Conservation (phyloP, 2,329 filamentous ascomycete species). For the Rachicladosporium sp. region DNA sequence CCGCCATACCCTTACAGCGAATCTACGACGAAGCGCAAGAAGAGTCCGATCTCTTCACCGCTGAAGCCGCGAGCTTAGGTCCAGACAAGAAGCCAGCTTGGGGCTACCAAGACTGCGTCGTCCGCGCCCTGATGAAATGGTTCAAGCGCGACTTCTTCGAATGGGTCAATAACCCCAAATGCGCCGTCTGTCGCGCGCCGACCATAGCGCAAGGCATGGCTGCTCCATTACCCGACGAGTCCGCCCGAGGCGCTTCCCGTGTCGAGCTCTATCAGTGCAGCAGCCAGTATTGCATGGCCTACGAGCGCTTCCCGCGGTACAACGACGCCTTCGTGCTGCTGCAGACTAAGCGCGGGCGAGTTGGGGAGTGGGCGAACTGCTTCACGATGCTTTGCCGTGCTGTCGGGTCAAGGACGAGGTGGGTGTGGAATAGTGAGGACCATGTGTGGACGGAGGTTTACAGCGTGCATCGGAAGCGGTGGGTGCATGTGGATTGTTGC, state of each 20-base stretch:
- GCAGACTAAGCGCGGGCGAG: conserved; percentile 72
- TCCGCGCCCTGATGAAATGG: conserved; percentile 83
- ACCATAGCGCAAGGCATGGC: conserved; percentile 76
- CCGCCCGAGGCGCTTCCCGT: conserved; percentile 70
- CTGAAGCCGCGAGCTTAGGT: conserved; percentile 77
- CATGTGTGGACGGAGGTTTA: conserved; percentile 98
- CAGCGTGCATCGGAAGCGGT: conserved; percentile 81
- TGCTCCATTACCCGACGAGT: conserved; percentile 76
- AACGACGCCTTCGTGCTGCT: conserved; percentile 89
- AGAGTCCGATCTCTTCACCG: conserved; percentile 75
- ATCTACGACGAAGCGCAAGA: conserved; percentile 93
- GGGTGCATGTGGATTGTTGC: conserved; percentile 93
- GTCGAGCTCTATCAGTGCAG: conserved; percentile 90
- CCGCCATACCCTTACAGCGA: conserved; percentile 73
- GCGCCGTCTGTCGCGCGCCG: conserved; percentile 66
- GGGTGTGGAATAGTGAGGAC: conserved; percentile 97
- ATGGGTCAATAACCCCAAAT: conserved; percentile 92
- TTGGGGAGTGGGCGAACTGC: conserved; percentile 95
- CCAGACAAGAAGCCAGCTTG: conserved; percentile 56
- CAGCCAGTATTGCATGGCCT: conserved; percentile 57
- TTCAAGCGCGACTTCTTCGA: conserved; percentile 92
- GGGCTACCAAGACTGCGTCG: conserved; percentile 96
- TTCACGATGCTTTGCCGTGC: conserved; percentile 97
- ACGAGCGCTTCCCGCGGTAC: conserved; percentile 85
- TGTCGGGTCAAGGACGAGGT: conserved; percentile 70